Conservation (phyloP, 805 yeast species). For the Saccharomycopsis selenospora region DNA sequence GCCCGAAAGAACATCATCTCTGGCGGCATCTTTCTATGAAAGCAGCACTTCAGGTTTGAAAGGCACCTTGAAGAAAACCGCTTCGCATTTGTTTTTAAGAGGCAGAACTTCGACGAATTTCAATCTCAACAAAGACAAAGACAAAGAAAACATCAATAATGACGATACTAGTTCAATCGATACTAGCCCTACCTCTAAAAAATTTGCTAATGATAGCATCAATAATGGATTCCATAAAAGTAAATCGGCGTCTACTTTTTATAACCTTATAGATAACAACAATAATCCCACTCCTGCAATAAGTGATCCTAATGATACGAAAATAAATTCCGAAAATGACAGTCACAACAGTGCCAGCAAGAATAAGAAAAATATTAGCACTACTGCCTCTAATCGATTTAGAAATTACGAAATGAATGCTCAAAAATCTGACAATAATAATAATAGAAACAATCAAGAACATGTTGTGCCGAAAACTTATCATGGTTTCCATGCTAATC, state of each 20-base stretch:
- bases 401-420: neutral
- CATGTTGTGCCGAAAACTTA: conserved; percentile 5
- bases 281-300: neutral
- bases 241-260: neutral
- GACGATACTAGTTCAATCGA: too few species aligned
- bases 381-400: neutral
- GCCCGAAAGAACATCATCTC: neutral
- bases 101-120: conserved; percentile 3
- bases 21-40: neutral
- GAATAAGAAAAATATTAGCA: too few species aligned
- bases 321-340: too few species aligned
- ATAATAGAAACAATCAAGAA: neutral
- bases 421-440: neutral
- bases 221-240: neutral
- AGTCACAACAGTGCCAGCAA: too few species aligned
- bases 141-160: neutral
- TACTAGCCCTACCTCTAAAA: neutral
- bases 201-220: neutral
- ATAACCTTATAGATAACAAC: neutral
- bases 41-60: neutral
- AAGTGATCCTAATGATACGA: too few species aligned
- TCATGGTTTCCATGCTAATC: conserved; percentile 17
- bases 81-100: conserved; percentile 17
- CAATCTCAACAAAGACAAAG: neutral
- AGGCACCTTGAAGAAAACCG: conserved; percentile 14